Percentiles rank a stretch among this genome's conserved stretches.
phyloP scores from a whole-genome alignment of 192 early-diverging fungal species.

The Backusella liffmaniae region DNA sequence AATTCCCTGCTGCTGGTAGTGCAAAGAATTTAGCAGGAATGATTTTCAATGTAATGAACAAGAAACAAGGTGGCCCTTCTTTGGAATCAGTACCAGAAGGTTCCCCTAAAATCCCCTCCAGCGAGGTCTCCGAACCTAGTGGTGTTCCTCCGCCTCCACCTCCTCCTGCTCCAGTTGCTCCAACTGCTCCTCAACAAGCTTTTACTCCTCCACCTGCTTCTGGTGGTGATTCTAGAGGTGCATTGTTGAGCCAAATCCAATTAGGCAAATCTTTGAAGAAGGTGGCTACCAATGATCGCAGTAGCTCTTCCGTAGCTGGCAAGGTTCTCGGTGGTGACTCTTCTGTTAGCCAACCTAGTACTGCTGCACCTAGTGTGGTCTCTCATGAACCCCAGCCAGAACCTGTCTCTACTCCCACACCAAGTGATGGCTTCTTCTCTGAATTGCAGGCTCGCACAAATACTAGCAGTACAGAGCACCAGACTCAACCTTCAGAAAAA shows the following conservation, averaged over 20 bases:
- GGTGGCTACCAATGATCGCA: slow-evolving; percentile 65
- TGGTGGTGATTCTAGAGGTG: slow-evolving; percentile 39
- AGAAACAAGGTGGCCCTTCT: slow-evolving; percentile 16
- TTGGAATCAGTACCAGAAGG: slow-evolving; percentile 15
- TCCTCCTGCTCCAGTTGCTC: slow-evolving; percentile 7
- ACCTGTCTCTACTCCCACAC: slow-evolving; percentile 26
- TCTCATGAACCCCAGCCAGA: neutral
- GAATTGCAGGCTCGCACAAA: slow-evolving; percentile 51
- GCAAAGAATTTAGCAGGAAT: slow-evolving; percentile 35
- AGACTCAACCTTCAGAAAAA: neutral
- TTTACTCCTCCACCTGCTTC: slow-evolving; percentile 3
- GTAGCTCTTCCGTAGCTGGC: slow-evolving; percentile 40
- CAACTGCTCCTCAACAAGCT: neutral
- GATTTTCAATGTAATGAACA: slow-evolving; percentile 30
- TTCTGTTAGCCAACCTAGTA: neutral
- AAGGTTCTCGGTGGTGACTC: slow-evolving; percentile 20
- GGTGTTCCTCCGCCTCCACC: neutral
- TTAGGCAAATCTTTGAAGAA: slow-evolving; percentile 60
- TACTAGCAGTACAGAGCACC: neutral
- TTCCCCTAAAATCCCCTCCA: slow-evolving; percentile 9
- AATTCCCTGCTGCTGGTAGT: slow-evolving; percentile 33
- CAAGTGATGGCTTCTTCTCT: slow-evolving; percentile 60
- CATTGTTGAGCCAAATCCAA: slow-evolving; percentile 74
- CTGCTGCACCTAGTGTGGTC: neutral
- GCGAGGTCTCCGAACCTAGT: neutral